These are phyloP conservation scores for Huntiella moniliformis DNA, from an alignment of 2,329 filamentous ascomycete species.

Conservation along the genomic window DNA sequence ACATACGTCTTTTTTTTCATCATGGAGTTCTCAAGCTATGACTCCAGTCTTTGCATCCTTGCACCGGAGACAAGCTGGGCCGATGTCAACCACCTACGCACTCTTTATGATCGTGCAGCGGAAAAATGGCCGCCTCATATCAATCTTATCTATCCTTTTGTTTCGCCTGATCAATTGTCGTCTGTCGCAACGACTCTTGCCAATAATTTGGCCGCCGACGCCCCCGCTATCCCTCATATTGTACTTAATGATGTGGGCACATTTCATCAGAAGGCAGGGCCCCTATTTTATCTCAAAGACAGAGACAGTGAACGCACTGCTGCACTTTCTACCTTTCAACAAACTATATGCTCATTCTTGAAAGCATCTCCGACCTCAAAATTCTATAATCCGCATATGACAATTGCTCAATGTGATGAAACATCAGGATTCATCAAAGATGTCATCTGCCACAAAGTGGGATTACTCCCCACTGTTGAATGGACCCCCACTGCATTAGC, in stretches of 20 bases:
- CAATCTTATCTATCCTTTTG: slow-evolving; percentile 49
- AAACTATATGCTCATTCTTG: not conserved
- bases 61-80: not conserved
- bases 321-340: not conserved
- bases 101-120: slow-evolving; percentile 42
- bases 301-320: slow-evolving; percentile 16
- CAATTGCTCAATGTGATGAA: not conserved
- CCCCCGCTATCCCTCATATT: slow-evolving; percentile 14
- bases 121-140: slow-evolving; percentile 47
- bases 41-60: not conserved
- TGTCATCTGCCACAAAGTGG: slow-evolving; percentile 33
- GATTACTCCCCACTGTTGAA: slow-evolving; percentile 25
- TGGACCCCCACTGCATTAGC: slow-evolving; percentile 31
- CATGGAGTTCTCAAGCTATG: not conserved
- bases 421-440: slow-evolving; percentile 25
- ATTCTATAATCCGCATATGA: not conserved
- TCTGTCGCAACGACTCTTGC: slow-evolving; percentile 19
- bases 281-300: slow-evolving; percentile 27
- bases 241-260: slow-evolving; percentile 24
- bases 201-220: not conserved
- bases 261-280: slow-evolving; percentile 30
- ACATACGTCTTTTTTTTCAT: no score
- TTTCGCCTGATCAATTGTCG: slow-evolving; percentile 27
- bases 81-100: slow-evolving; percentile 32
- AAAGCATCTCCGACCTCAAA: no score